Percentiles rank a stretch among this genome's conserved stretches.
phyloP scores from a whole-genome alignment of 257 asterid genomes.

The Eucommia ulmoides region DNA sequence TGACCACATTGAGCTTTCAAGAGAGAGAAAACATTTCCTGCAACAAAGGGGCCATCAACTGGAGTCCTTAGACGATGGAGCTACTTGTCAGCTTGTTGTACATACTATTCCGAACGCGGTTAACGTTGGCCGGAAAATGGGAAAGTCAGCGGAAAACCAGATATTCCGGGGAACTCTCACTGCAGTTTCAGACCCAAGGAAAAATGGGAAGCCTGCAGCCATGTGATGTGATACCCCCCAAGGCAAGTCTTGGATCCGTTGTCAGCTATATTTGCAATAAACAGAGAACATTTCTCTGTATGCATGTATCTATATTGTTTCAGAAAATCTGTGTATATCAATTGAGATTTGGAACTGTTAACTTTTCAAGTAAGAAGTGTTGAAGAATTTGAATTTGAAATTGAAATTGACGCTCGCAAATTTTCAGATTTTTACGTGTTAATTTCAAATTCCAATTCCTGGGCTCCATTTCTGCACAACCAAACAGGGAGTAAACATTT shows the following conservation, averaged over 20 bases:
- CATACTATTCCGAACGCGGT: constrained; percentile 25
- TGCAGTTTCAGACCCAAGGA: constrained; percentile 83
- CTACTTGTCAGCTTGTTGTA: constrained; percentile 71
- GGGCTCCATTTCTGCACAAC: too few species aligned
- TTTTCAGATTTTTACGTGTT: too few species aligned
- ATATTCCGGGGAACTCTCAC: constrained; percentile 44
- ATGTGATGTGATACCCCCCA: constrained; percentile 19
- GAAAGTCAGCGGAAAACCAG: constrained; percentile 15
- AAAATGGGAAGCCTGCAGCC: constrained; percentile 86
- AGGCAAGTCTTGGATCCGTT: neutral
- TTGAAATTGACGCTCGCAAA: too few species aligned
- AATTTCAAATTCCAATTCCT: too few species aligned
- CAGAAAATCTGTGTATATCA: too few species aligned
- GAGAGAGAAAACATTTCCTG: constrained; percentile 38
- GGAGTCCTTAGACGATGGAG: constrained; percentile 51
- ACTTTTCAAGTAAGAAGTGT: too few species aligned
- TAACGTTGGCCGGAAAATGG: constrained; percentile 12
- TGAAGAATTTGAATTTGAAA: too few species aligned
- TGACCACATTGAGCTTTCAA: constrained; percentile 64
- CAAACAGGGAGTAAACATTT: too few species aligned
- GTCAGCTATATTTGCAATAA: too few species aligned
- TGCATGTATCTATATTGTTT: too few species aligned
- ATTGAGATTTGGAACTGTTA: too few species aligned
- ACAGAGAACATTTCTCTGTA: too few species aligned
- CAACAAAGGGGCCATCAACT: constrained; percentile 57